Evolutionary conservation across 2,329 filamentous ascomycete genomes (phyloP), one percentile per base, ranked within the genome.

Genomic region (Hymenoscyphus repandus): DNA sequence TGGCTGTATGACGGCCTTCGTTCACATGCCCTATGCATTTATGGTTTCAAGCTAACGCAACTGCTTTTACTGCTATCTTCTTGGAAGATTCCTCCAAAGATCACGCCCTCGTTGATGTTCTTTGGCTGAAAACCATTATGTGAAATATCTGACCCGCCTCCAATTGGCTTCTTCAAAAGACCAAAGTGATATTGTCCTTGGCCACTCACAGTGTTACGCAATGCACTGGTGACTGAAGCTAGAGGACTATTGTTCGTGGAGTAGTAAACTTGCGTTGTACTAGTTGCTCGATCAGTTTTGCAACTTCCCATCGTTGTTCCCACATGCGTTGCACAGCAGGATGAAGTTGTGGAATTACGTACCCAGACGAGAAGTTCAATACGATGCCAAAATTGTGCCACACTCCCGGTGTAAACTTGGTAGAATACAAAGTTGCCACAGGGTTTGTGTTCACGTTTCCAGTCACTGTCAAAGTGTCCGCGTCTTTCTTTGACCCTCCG

Each of bases 141-240:
- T 43, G 69, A 70, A 40, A 77, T 70, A 57, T 79, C 74, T 59
- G 44, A 74, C 70, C 32, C 76, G 71, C 47, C 50, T 6, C 54
- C 54, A n/a, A 47, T 54, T 5, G 76, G 73, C 71, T 82, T 82
- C 73, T 83, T 83, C 51, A 83, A 68, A 1, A 82, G 63, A 40
- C 80, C 80, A 47, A 83, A 74, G 63, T 83, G 80, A 65, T 74
- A 82, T 62, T 82, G 78, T 15, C 80, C 80, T 49, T 75, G 72
- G 6, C 79, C 79, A 43, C 71, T 70, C 51, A 80, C 69, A 57
- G 80, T 72, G 58, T 78, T 78, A 43, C 22, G 22, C 22, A 27
- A 27, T 65, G 34, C 1, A 75, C 60, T 65, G 1, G 72, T 77
- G 17, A 76, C 73, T 2, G 68, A 64, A 31, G 70, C 66, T 31